Evolutionary conservation across 768 basidiomycete genomes (phyloP).

Genomic region (Infundibulicybe gibba): DNA sequence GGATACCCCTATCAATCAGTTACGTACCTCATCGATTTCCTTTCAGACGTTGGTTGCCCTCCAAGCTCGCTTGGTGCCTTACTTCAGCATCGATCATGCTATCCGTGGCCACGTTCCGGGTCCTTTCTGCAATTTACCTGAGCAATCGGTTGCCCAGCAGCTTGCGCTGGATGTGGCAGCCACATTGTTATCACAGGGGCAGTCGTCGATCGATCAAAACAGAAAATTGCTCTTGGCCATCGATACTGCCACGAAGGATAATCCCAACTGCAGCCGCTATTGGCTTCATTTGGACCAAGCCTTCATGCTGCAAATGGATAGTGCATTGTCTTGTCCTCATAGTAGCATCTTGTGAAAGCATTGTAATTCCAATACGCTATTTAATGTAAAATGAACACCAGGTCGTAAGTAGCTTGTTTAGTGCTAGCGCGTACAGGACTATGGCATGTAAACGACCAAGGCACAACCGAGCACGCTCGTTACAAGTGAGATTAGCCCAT

Average conservation of each 20-base stretch:
- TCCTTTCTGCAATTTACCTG: slow-evolving; percentile 71
- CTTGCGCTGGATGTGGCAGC: slow-evolving; percentile 65
- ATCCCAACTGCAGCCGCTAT: too few relatives aligned
- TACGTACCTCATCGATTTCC: slow-evolving; percentile 8
- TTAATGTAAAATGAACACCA: too few relatives aligned
- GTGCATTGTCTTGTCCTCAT: too few relatives aligned
- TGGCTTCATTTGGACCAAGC: too few relatives aligned
- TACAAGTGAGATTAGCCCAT: slow-evolving; percentile 2
- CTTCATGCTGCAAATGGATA: too few relatives aligned
- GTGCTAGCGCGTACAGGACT: too few relatives aligned
- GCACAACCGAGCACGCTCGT: slow-evolving; percentile 23
- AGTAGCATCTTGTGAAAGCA: too few relatives aligned
- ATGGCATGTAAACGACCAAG: not conserved
- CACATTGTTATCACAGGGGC: slow-evolving; percentile 19
- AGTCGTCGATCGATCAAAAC: not conserved
- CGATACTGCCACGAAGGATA: too few relatives aligned
- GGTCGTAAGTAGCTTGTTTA: too few relatives aligned
- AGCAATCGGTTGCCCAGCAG: slow-evolving; percentile 36
- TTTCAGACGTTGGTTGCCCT: slow-evolving; percentile 46
- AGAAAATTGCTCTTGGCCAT: not conserved
- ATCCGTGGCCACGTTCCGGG: slow-evolving; percentile 69
- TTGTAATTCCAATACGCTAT: too few relatives aligned
- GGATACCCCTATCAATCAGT: too few relatives aligned
- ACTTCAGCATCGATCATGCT: slow-evolving; percentile 77
- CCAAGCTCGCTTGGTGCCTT: slow-evolving; percentile 66